Percentiles rank a stretch among this genome's conserved stretches.
phyloP scores from a whole-genome alignment of 169 alveolate genomes.

The Plasmodium cynomolgi region DNA sequence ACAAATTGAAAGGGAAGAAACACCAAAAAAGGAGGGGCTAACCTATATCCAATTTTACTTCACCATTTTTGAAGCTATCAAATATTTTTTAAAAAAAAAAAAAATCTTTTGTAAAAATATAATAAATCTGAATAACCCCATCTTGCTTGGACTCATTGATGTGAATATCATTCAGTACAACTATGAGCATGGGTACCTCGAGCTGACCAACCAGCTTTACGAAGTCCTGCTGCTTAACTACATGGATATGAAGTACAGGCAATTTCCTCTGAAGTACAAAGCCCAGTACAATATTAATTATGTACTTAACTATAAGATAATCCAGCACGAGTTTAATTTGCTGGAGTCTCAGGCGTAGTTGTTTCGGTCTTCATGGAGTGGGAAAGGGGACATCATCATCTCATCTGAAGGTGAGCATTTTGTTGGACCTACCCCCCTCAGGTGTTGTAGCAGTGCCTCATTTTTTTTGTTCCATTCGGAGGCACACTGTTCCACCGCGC shows the following conservation, averaged over 20 bases:
- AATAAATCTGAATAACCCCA: constrained; percentile 35
- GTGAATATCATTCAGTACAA: constrained; percentile 60
- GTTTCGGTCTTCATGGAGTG: neutral
- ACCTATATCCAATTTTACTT: constrained; percentile 28
- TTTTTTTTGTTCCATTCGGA: too few relatives aligned
- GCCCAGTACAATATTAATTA: constrained; percentile 81
- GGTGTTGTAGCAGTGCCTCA: too few relatives aligned
- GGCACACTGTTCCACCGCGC: too few relatives aligned
- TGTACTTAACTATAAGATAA: constrained; percentile 78
- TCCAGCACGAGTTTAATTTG: constrained; percentile 76
- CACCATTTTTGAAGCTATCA: constrained; percentile 48
- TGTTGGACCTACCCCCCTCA: neutral
- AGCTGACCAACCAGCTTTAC: constrained; percentile 32
- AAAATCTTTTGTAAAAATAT: constrained; percentile 59
- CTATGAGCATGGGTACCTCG: constrained; percentile 25
- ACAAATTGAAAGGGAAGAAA: neutral
- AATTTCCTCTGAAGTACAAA: constrained; percentile 29
- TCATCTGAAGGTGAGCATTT: neutral
- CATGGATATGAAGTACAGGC: constrained; percentile 41
- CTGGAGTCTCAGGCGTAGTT: constrained; percentile 28
- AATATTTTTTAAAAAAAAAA: constrained; percentile 49
- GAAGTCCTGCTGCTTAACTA: constrained; percentile 28
- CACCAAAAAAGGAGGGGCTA: constrained; percentile 13
- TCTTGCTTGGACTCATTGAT: constrained; percentile 45
- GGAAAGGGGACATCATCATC: neutral